Evolutionary conservation across 768 basidiomycete genomes (phyloP).

Genomic region (Hemileccinum rubropunctum): DNA sequence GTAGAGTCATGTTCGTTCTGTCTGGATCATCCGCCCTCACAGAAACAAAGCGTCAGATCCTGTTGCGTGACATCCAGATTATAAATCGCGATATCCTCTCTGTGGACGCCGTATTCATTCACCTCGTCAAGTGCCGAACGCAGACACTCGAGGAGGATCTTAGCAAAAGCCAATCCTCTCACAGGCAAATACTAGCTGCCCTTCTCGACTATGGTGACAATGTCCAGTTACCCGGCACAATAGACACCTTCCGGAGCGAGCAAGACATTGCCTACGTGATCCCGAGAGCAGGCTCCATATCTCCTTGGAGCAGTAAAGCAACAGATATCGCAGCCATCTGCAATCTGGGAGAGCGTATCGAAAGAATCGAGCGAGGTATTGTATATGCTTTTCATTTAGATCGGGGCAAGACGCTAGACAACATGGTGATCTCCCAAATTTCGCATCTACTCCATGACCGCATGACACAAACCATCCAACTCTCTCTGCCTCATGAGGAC

Average conservation of each 20-base stretch:
- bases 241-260: conserved; percentile 29
- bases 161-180: conserved; percentile 38
- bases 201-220: conserved; percentile 88
- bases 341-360: conserved; percentile 66
- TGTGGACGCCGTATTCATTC: conserved; percentile 82
- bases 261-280: conserved; percentile 65
- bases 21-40: conserved; percentile 77
- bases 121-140: conserved; percentile 70
- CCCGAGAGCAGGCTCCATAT: conserved; percentile 87
- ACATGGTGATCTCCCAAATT: conserved; percentile 50
- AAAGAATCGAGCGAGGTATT: conserved; percentile 84
- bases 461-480: conserved; percentile 86
- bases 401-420: conserved; percentile 39
- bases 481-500: conserved; percentile 54
- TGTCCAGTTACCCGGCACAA: conserved; percentile 46
- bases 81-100: conserved; percentile 52
- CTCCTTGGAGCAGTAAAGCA: conserved; percentile 99
- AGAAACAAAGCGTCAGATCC: conserved; percentile 60
- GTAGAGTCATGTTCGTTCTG: conserved; percentile 68
- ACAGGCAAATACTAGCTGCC: conserved; percentile 55
- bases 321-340: conserved; percentile 93
- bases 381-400: conserved; percentile 60
- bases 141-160: conserved; percentile 47
- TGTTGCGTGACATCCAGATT: conserved; percentile 60
- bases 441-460: conserved; percentile 85